Base-by-base conservation (phyloP, 2,329 filamentous ascomycete species). In the Dothideomycetes sp. region DNA sequence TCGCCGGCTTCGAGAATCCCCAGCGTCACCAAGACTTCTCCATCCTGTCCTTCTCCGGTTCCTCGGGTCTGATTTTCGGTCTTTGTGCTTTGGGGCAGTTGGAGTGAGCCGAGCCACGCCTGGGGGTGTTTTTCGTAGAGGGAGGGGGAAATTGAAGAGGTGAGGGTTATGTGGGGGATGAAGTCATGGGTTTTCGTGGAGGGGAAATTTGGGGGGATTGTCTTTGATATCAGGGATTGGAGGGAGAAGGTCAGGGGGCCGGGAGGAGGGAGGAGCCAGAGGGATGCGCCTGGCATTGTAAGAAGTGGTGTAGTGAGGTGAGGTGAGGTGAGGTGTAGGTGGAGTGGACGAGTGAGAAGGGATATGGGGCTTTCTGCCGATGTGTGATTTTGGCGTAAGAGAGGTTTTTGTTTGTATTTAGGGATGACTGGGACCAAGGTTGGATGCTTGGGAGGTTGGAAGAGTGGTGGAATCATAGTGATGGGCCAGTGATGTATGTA, bases 101-200 rank as follows among this genome's bases (percentile, higher is more conserved):
- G 19, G 3, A 65, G 45, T 2, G 43, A 43, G 13, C 61, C 53
- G 4, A 66, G 57, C 61, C 59, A 65, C 22, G 44, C 45, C 40
- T 64, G 62, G n/a, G 51, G 31, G 28, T 41, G 20, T 24, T 42
- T 27, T 3, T 33, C 44, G 35, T 60, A 57, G 17, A 47, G 36
- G 3, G 49, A 49, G 1, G 51, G 45, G 0, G 37, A 30, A 16
- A 65, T 58, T 17, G 61, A 54, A 11, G 61, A 60, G 1, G 62
- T 66, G 12, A 67, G 46, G 5, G 64, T 67, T 29, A 67, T 44
- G 44, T 67, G 64, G 3, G 64, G 63, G 36, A 62, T 46, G 51
- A 67, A 67, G 15, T 33, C 18, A 10, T 54, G 46, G 16, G 50
- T 42, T 12, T 44, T 40, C 19, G 46, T 17, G 31, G 59, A 47